Evolutionary conservation across 2,329 filamentous ascomycete species (phyloP).

Genomic region (Aspergillus sp.): DNA sequence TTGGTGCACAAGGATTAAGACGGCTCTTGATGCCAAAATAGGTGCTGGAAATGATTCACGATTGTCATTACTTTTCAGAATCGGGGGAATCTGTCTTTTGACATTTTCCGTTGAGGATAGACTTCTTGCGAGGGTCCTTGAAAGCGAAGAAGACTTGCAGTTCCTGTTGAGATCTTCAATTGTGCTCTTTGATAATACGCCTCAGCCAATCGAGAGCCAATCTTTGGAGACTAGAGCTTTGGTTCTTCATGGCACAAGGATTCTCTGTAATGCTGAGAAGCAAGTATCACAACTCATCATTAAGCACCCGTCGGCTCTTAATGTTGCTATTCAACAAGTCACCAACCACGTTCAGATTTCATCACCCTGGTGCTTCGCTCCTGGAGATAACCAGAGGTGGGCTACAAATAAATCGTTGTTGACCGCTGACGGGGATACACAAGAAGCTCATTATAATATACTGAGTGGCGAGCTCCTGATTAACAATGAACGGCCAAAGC

Average conservation of each 20-base stretch:
- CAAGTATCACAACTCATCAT: constrained; percentile 3
- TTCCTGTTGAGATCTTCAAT: constrained; percentile 10
- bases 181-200: constrained; percentile 14
- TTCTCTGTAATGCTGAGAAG: constrained; percentile 6
- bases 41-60: background rate
- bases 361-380: constrained; percentile 2
- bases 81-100: constrained; percentile 13
- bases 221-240: background rate
- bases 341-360: background rate
- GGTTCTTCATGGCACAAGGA: constrained; percentile 6
- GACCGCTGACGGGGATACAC: background rate
- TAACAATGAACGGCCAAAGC: constrained; percentile 14
- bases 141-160: constrained; percentile 10
- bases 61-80: constrained; percentile 1
- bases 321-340: constrained; percentile 6
- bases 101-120: constrained; percentile 12
- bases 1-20: constrained; percentile 8
- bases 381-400: constrained; percentile 5
- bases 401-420: background rate
- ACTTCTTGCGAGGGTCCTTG: constrained; percentile 2
- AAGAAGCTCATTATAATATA: constrained; percentile 12
- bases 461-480: constrained; percentile 17
- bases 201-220: background rate
- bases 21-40: background rate
- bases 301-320: constrained; percentile 4